Percentiles rank a stretch among this genome's conserved stretches.
Conservation (phyloP, 2,329 filamentous ascomycete species). For the Clarireedia homoeocarpa region DNA sequence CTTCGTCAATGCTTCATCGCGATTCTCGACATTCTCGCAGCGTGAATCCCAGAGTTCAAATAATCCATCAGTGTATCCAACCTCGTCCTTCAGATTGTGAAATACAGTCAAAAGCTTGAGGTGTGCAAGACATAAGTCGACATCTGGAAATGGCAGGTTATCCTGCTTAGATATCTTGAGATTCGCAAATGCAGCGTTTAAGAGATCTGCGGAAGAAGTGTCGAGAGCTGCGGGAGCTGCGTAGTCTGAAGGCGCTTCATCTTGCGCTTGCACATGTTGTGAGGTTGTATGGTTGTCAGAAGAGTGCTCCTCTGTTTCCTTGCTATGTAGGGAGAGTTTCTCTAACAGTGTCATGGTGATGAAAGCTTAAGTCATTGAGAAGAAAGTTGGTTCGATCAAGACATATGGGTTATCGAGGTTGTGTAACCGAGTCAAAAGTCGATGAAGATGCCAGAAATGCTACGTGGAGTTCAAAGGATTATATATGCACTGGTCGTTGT, state of each 20-base stretch:
- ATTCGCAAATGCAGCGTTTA: constrained; percentile 32
- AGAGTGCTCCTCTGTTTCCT: too few relatives aligned
- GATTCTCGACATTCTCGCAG: constrained; percentile 22
- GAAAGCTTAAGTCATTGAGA: too few relatives aligned
- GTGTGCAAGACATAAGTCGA: constrained; percentile 60
- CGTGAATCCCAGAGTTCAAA: constrained; percentile 51
- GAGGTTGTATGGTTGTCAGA: too few relatives aligned
- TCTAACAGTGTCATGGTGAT: too few relatives aligned
- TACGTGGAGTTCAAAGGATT: too few relatives aligned
- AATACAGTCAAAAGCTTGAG: constrained; percentile 65
- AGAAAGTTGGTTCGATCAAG: too few relatives aligned
- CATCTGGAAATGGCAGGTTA: constrained; percentile 31
- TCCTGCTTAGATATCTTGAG: constrained; percentile 29
- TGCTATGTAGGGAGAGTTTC: too few relatives aligned
- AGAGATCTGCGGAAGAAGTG: constrained; percentile 16
- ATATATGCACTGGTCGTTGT: too few relatives aligned
- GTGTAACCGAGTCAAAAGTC: too few relatives aligned
- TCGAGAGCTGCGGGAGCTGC: constrained; percentile 13
- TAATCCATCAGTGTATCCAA: constrained; percentile 59
- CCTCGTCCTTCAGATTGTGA: constrained; percentile 56
- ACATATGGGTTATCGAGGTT: too few relatives aligned
- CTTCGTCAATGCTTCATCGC: constrained; percentile 38
- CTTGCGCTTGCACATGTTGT: too few relatives aligned
- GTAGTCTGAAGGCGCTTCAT: not conserved
- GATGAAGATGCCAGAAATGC: too few relatives aligned